Conservation (phyloP, 2,329 filamentous ascomycete species). For the Penicillium sp. region DNA sequence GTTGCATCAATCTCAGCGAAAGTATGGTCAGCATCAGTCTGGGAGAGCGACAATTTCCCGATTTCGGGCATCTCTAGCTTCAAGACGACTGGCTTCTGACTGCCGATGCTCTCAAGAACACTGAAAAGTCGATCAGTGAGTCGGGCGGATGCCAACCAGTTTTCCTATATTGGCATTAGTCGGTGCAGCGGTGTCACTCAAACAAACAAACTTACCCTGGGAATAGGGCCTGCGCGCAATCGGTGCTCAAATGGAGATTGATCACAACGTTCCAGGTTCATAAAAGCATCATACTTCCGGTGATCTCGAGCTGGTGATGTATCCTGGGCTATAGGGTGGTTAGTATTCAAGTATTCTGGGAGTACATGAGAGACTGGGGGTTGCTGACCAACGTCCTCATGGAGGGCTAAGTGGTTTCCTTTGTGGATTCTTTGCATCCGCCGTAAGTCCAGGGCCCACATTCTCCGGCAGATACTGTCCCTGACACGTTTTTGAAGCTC, state of each 20-base stretch:
- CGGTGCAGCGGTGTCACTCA: background rate
- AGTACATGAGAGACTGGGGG: too few species aligned
- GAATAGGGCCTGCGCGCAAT: slow-evolving; percentile 41
- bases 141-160: slow-evolving; percentile 37
- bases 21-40: slow-evolving; percentile 37
- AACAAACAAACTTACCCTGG: slow-evolving; percentile 31
- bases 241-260: slow-evolving; percentile 40
- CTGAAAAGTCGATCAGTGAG: slow-evolving; percentile 39
- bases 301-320: slow-evolving; percentile 33
- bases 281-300: slow-evolving; percentile 41
- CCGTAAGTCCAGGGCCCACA: slow-evolving; percentile 46
- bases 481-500: slow-evolving; percentile 41
- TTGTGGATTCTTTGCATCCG: slow-evolving; percentile 43
- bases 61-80: slow-evolving; percentile 31
- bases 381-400: slow-evolving; percentile 40
- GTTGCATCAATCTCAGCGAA: slow-evolving; percentile 34
- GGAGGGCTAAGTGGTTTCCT: slow-evolving; percentile 36
- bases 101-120: slow-evolving; percentile 32
- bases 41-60: slow-evolving; percentile 26
- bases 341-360: slow-evolving; percentile 1
- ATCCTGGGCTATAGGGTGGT: slow-evolving; percentile 30
- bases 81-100: slow-evolving; percentile 33
- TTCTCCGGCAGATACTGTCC: slow-evolving; percentile 42
- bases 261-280: slow-evolving; percentile 41
- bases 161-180: slow-evolving; percentile 33